Conservation (phyloP, 129 eudicot genomes). For the Silybum marianum region DNA sequence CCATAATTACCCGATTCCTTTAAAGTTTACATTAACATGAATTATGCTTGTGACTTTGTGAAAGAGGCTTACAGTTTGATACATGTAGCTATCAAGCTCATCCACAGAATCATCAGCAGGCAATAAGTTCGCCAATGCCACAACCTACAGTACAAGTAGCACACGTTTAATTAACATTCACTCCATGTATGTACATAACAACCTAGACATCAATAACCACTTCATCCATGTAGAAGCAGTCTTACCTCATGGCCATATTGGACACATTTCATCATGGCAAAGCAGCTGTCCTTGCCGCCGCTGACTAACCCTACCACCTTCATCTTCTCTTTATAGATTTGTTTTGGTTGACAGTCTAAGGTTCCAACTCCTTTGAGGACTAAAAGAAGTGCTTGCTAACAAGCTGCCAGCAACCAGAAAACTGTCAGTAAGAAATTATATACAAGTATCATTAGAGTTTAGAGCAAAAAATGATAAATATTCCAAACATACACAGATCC, state of each 20-base stretch:
- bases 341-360: not conserved
- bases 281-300: constrained; percentile 98
- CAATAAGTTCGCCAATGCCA: constrained; percentile 93
- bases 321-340: constrained; percentile 41
- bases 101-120: constrained; percentile 87
- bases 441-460: not conserved
- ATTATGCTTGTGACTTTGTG: not conserved
- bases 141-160: constrained; percentile 50
- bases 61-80: constrained; percentile 75
- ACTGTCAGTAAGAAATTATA: not conserved
- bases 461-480: constrained; percentile 10
- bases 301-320: constrained; percentile 96
- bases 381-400: not conserved
- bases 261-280: constrained; percentile 91
- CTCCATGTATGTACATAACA: not conserved
- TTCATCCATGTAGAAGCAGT: not conserved
- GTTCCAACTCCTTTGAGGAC: not conserved
- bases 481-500: constrained; percentile 7
- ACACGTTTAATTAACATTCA: not conserved
- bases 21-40: not conserved
- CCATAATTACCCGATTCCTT: not conserved
- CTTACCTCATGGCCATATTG: constrained; percentile 83
- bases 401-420: not conserved
- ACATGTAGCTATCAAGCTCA: constrained; percentile 98
- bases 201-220: constrained; percentile 5